Base-by-base conservation (phyloP, 305 asterid species). In the Ajuga reptans region DNA sequence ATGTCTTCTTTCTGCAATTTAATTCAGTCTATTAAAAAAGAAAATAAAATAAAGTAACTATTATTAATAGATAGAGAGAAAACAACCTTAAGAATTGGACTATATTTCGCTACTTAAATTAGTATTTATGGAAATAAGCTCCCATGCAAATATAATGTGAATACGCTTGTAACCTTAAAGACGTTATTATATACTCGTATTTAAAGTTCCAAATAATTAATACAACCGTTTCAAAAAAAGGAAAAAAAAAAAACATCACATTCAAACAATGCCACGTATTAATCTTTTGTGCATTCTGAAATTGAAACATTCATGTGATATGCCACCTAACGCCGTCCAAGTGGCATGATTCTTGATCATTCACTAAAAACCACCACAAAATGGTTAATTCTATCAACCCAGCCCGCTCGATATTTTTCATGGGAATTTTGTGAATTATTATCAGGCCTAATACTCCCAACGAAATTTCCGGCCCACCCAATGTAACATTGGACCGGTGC, bases 1-100 rank as follows among this genome's bases (percentile, higher is more conserved):
- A 90, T 88, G 52, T 90, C 90, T 83, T 88, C 89, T 80, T 78
- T 84, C 97, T 92, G 89, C 82, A 79, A 66, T 0, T 46, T 58
- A 55, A 0, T 0, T 21, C 27, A 21, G 27, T 21, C 27, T 21
- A 21, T 21, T 21, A 21, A 21, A 21, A 21, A 21, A 21, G 27
- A 21, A 2, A 21, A 21, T 21, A 21, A 21, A 0, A 21, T 21
- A 21, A 21, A 21, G 27, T n/a, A n/a, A 21, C 27, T 21, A 21
- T 21, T 0, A 21, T 21, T 21, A 21, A 21, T 21, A 21, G 1
- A 0, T 21, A 21, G 27, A 21, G 27, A 21, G 27, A 21, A 10
- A 53, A 53, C 6, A 12, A 37, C 34, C 64, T 66, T 4, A 6
- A 46, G 29, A 4, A 9, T 37, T 16, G 33, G 3, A 50, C n/a